These are phyloP conservation scores for Trichosporon sp. DNA, from an alignment of 1,284 basidiomycete genomes.

Conservation along the genomic window DNA sequence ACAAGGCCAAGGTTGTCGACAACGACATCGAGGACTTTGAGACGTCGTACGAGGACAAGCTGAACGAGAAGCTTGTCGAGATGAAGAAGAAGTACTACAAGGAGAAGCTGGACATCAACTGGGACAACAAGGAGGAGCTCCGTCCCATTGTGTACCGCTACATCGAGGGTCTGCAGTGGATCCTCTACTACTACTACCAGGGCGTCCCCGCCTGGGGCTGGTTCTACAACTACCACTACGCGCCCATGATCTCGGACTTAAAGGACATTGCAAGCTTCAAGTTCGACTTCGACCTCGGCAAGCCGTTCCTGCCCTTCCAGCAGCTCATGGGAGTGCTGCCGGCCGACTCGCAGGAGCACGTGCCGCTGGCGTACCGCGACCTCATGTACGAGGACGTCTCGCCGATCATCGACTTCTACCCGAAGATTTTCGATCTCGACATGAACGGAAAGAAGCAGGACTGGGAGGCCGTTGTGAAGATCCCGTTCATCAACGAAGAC, in stretches of 20 bases:
- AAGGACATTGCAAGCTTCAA: slow-evolving; percentile 67
- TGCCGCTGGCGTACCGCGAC: slow-evolving; percentile 83
- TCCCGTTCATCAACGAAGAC: slow-evolving; percentile 90
- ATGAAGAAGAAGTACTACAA: slow-evolving; percentile 91
- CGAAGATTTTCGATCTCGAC: slow-evolving; percentile 81
- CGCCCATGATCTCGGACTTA: slow-evolving; percentile 87
- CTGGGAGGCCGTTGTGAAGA: slow-evolving; percentile 98
- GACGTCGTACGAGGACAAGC: slow-evolving; percentile 62
- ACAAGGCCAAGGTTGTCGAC: slow-evolving; percentile 67
- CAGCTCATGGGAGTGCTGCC: slow-evolving; percentile 98
- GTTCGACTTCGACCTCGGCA: slow-evolving; percentile 81
- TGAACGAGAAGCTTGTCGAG: slow-evolving; percentile 78
- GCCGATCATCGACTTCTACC: slow-evolving; percentile 92
- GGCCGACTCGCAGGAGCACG: slow-evolving; percentile 76
- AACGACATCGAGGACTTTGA: slow-evolving; percentile 68
- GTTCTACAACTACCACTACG: slow-evolving; percentile 99
- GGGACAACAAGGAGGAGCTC: slow-evolving; percentile 60
- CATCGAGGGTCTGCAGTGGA: slow-evolving; percentile 95
- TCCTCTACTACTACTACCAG: slow-evolving; percentile 97
- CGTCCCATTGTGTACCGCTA: slow-evolving; percentile 69
- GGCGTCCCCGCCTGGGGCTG: slow-evolving; percentile 97
- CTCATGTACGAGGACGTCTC: slow-evolving; percentile 83
- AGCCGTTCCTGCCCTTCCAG: slow-evolving; percentile 88
- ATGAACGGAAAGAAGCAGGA: slow-evolving; percentile 97
- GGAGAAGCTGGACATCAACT: slow-evolving; percentile 80